Base-by-base conservation (phyloP, 495 filamentous ascomycete species). In the Penicillium samsonianum region DNA sequence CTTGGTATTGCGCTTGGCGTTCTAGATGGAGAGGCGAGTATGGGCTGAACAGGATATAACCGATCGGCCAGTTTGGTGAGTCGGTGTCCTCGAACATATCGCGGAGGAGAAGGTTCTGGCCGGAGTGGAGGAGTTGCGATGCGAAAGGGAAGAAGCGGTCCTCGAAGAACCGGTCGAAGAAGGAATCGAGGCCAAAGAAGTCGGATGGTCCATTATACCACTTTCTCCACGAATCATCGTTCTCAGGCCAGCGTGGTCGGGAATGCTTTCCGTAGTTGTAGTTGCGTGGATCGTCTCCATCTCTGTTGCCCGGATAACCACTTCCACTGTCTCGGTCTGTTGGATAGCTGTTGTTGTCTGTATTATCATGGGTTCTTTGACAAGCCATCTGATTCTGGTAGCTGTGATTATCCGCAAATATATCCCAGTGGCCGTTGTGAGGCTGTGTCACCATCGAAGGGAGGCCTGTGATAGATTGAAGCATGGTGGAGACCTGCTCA, bases 1-100 rank as follows among this genome's bases (percentile, higher is more conserved):
- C 59, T 11, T 62, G 60, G 44, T 65, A 62, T 10, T 66, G 56
- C 14, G 72, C 62, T 47, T 75, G 65, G 10, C 70, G 68, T 51
- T 83, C 81, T 2, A 84, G 63, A 41, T 75, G 65, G 6, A 82
- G 62, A 14, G 81, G 82, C 5, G 82, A 84, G 63, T 84, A 84
- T 0, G 78, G 76, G 59, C 73, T 78, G 43, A 73, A 73, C 57
- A 74, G 61, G 8, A 77, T 62, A 56, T 77, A 79, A 5, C 64
- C 48, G 23, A 81, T 56, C 0, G 77, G 74, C 71, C 76, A 79
- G 5, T 66, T 62, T 0, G 69, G 62, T 7, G 65, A 69, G 22
- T 65, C 63, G 20, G 44, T 44, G 8, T 72, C 73, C 33, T 61
- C 67, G 17, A 73, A 62, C 59, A 73, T 61, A 35, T 67, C 67